Percentiles rank a stretch among this genome's conserved stretches.
Conservation (phyloP, 2,329 filamentous ascomycete genomes). For the Aureobasidium leucospermi region DNA sequence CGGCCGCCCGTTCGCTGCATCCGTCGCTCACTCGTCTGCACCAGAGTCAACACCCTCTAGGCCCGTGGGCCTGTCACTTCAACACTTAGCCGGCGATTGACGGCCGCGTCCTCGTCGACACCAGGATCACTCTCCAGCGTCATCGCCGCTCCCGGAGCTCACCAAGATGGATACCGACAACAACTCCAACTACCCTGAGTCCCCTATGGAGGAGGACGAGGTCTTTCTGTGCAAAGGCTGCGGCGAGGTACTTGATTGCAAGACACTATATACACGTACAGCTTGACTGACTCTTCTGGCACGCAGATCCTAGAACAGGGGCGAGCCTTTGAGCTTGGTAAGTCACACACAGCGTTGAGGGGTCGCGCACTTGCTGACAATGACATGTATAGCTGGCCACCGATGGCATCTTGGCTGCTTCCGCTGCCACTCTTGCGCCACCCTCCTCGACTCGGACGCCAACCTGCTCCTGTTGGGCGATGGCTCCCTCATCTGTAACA, state of each 20-base stretch:
- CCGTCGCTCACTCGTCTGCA: neutral
- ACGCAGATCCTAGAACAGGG: slow-evolving; percentile 90
- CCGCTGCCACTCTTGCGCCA: slow-evolving; percentile 90
- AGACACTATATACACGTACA: neutral
- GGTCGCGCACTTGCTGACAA: slow-evolving; percentile 25
- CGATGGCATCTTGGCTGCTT: slow-evolving; percentile 99
- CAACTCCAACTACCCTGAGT: slow-evolving; percentile 38
- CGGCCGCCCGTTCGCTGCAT: neutral
- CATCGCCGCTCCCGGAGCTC: neutral
- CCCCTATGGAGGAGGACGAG: slow-evolving; percentile 65
- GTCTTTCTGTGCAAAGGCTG: slow-evolving; percentile 85
- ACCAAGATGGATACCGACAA: slow-evolving; percentile 4
- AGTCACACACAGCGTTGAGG: slow-evolving; percentile 28
- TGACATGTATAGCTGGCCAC: slow-evolving; percentile 63
- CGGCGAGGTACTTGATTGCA: slow-evolving; percentile 60
- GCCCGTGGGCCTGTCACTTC: neutral
- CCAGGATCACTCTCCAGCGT: neutral
- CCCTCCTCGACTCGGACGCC: slow-evolving; percentile 93
- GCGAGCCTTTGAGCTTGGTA: slow-evolving; percentile 95
- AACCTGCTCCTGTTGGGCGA: slow-evolving; percentile 95
- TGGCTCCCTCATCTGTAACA: slow-evolving; percentile 97
- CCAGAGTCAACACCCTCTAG: neutral
- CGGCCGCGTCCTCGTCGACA: neutral
- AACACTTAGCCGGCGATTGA: slow-evolving; percentile 2
- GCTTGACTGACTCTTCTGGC: slow-evolving; percentile 7